Conservation (phyloP, 2,329 filamentous ascomycete genomes). For the Amphichorda felina region DNA sequence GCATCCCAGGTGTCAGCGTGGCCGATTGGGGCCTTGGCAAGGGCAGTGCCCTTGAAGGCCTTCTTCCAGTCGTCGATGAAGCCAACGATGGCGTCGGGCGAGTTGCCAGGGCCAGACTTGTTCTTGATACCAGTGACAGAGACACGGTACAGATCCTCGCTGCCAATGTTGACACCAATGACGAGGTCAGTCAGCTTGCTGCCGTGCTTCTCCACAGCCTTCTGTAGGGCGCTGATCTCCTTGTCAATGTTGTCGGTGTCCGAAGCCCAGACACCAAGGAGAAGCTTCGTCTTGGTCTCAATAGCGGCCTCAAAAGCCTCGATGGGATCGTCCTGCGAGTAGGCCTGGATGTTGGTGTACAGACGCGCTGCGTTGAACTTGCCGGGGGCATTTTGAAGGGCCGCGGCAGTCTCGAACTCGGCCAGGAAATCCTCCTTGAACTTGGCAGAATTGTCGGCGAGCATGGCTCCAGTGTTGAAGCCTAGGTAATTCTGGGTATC, state of each 20-base stretch:
- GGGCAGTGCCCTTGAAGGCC: constrained; percentile 34
- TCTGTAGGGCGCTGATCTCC: constrained; percentile 48
- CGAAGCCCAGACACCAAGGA: constrained; percentile 54
- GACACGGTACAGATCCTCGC: constrained; percentile 55
- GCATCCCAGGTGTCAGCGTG: constrained; percentile 60
- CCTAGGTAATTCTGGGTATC: constrained; percentile 35
- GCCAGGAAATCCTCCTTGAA: constrained; percentile 35
- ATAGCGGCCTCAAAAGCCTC: constrained; percentile 67
- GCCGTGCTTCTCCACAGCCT: constrained; percentile 42
- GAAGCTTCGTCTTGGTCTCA: constrained; percentile 44
- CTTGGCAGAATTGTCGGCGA: constrained; percentile 35
- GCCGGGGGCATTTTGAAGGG: constrained; percentile 28
- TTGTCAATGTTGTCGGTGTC: constrained; percentile 41
- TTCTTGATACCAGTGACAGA: constrained; percentile 50
- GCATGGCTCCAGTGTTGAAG: constrained; percentile 39
- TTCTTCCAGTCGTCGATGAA: constrained; percentile 56
- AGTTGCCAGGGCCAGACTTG: constrained; percentile 47
- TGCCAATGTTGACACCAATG: constrained; percentile 53
- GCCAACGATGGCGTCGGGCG: constrained; percentile 44
- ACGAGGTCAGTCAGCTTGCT: constrained; percentile 40
- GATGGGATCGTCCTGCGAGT: constrained; percentile 63
- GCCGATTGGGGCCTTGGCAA: constrained; percentile 40
- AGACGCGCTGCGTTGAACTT: constrained; percentile 48
- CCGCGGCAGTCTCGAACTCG: constrained; percentile 30
- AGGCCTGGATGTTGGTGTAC: constrained; percentile 56